These are phyloP conservation scores for Mortierella antarctica DNA, from an alignment of 192 early-diverging fungal genomes.

Conservation along the genomic window DNA sequence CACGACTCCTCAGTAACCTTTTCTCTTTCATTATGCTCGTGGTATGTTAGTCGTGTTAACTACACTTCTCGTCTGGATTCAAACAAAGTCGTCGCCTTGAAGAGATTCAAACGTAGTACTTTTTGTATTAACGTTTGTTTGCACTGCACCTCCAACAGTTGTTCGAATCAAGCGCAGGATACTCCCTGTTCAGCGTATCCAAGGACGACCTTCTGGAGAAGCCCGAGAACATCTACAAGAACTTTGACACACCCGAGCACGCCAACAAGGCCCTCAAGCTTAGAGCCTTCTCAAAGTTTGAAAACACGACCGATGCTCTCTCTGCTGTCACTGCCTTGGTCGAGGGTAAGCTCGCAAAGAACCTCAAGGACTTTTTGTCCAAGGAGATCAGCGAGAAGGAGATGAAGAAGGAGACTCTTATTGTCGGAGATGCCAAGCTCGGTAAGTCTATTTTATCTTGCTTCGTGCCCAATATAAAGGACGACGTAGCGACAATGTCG, in stretches of 20 bases:
- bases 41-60: no score
- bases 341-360: constrained; percentile 96
- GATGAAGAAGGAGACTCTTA: constrained; percentile 91
- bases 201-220: constrained; percentile 91
- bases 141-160: no score
- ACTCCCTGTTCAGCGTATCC: constrained; percentile 95
- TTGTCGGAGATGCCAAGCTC: constrained; percentile 95
- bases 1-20: no score
- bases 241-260: constrained; percentile 87
- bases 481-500: background rate
- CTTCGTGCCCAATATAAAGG: no score
- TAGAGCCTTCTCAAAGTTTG: constrained; percentile 96
- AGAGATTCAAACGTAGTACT: no score
- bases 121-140: no score
- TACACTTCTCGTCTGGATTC: no score
- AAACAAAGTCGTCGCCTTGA: no score
- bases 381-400: constrained; percentile 86
- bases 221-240: constrained; percentile 87
- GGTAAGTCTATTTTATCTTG: constrained; percentile 55
- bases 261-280: constrained; percentile 96
- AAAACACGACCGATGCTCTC: constrained; percentile 97
- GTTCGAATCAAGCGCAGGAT: constrained; percentile 72
- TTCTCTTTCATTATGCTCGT: no score
- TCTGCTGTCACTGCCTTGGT: constrained; percentile 93
- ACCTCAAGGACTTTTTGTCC: constrained; percentile 93